Percentiles rank a stretch among this genome's conserved stretches.
These are phyloP conservation scores for Xylariaceae sp. DNA, from an alignment of 2,329 filamentous ascomycete species.

Conservation along the genomic window DNA sequence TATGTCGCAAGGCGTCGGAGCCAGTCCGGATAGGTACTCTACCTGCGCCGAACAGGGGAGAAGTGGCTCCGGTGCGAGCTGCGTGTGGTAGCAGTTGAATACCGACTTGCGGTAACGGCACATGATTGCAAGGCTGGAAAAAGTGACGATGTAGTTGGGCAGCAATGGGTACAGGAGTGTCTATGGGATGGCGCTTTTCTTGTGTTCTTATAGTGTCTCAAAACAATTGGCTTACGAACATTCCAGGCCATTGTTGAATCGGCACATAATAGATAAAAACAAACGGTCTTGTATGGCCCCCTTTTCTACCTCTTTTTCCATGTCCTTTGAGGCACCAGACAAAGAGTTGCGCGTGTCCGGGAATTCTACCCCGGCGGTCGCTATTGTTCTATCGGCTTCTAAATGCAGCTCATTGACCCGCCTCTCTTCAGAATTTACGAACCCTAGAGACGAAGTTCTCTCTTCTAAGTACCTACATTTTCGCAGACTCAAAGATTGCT, in stretches of 20 bases:
- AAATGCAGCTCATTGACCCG: too few relatives aligned
- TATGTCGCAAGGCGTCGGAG: constrained; percentile 18
- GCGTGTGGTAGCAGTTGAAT: constrained; percentile 29
- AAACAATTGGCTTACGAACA: background rate
- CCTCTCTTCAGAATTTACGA: too few relatives aligned
- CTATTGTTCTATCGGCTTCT: background rate
- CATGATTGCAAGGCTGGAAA: constrained; percentile 19
- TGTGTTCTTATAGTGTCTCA: background rate
- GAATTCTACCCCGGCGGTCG: background rate
- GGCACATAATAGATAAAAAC: background rate
- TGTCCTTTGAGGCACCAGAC: background rate
- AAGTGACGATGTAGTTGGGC: background rate
- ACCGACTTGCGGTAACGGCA: constrained; percentile 28
- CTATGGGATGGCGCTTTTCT: background rate
- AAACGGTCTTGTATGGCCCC: background rate
- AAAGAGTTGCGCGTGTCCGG: background rate
- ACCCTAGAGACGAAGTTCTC: too few relatives aligned
- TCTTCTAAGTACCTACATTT: too few relatives aligned
- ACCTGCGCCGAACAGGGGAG: constrained; percentile 19
- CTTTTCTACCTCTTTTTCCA: background rate
- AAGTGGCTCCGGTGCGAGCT: constrained; percentile 11
- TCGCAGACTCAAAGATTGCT: too few relatives aligned
- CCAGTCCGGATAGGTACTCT: constrained; percentile 12
- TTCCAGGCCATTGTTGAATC: background rate
- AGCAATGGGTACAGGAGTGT: background rate